These are phyloP conservation scores for Acer saccharum DNA, from an alignment of 345 rosid species.

Conservation along the genomic window DNA sequence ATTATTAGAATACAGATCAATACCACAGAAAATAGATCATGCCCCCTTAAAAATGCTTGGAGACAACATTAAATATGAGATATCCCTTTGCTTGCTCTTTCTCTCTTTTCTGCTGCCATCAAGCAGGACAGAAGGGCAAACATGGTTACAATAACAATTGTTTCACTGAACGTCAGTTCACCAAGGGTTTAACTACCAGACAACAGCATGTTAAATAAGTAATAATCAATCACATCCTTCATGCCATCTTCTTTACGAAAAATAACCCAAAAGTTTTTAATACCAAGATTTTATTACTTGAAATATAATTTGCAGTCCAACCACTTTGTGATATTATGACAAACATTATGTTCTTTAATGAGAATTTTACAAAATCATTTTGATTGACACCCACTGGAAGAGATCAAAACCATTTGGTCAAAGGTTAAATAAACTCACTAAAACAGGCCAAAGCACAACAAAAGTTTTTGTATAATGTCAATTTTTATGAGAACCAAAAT, in stretches of 20 bases:
- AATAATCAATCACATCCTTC: not conserved
- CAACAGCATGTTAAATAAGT: not conserved
- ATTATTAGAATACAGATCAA: not conserved
- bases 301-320: not conserved
- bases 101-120: not conserved
- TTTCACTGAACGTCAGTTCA: not conserved
- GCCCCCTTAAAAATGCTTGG: not conserved
- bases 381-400: not conserved
- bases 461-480: not conserved
- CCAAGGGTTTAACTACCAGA: not conserved
- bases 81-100: not conserved
- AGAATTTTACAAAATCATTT: not conserved
- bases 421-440: not conserved
- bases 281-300: not conserved
- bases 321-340: not conserved
- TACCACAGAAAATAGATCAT: not conserved
- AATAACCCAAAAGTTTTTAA: not conserved
- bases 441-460: not conserved
- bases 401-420: not conserved
- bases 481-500: not conserved
- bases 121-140: not conserved
- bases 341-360: not conserved
- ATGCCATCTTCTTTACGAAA: not conserved
- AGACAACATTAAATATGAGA: not conserved
- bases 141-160: not conserved